Conservation (phyloP, 768 basidiomycete genomes). For the Hirschioporus abietinus region DNA sequence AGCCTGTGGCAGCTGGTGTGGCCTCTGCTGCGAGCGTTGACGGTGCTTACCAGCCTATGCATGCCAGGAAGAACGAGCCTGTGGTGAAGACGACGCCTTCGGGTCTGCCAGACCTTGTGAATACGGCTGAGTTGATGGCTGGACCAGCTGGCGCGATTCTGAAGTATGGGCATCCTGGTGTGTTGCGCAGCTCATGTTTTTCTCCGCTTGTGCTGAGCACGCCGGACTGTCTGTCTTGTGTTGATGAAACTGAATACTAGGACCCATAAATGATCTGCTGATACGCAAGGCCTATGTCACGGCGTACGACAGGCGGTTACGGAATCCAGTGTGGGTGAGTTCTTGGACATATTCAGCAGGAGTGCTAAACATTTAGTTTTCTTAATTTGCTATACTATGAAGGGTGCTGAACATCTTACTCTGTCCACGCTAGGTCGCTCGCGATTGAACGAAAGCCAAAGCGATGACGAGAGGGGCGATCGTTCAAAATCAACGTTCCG, state of each 20-base stretch:
- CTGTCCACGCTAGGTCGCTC: conserved; percentile 63
- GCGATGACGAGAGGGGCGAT: conserved; percentile 44
- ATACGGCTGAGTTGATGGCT: conserved; percentile 9
- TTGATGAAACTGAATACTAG: conserved; percentile 32
- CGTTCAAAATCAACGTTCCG: conserved; percentile 71
- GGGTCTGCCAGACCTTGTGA: not conserved
- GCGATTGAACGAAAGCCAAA: conserved; percentile 8
- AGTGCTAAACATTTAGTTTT: not conserved
- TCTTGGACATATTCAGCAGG: not conserved
- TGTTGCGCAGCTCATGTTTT: conserved; percentile 17
- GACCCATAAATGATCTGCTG: conserved; percentile 77
- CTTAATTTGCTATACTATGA: not conserved
- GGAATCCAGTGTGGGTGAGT: conserved; percentile 91
- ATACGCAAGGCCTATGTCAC: conserved; percentile 81
- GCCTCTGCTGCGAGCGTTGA: conserved; percentile 14
- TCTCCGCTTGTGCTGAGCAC: not conserved
- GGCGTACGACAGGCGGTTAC: conserved; percentile 83
- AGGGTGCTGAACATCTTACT: conserved; percentile 97
- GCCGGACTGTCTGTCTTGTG: not conserved
- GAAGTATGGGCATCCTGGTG: conserved; percentile 82
- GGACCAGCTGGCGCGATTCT: conserved; percentile 37
- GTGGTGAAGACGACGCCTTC: conserved; percentile 7
- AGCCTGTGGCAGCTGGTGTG: not conserved
- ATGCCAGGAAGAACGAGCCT: not conserved
- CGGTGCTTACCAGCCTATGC: not conserved